These are phyloP conservation scores for Neospora caninum DNA, from an alignment of 169 alveolate species.

Conservation along the genomic window DNA sequence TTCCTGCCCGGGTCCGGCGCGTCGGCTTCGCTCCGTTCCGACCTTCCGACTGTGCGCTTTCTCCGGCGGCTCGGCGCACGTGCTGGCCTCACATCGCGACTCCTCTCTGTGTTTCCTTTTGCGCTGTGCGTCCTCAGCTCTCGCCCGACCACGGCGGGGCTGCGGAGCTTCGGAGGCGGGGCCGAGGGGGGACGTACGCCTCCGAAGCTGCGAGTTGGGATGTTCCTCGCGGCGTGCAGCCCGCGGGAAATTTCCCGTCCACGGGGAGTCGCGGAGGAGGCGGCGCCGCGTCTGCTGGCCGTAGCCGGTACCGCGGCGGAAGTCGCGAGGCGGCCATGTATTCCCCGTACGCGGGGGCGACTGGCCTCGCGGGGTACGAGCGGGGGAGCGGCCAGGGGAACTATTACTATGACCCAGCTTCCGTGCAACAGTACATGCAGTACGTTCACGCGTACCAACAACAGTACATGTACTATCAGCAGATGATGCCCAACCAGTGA, in stretches of 20 bases:
- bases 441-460: conserved; percentile 30
- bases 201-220: background rate
- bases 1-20: no score
- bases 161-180: background rate
- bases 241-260: no score
- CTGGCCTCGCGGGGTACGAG: background rate
- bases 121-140: no score
- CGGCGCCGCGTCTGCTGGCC: background rate
- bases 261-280: background rate
- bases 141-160: no score
- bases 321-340: background rate
- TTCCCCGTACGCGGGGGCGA: background rate
- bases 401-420: conserved; percentile 5
- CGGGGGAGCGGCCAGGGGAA: background rate
- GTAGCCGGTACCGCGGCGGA: background rate
- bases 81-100: no score
- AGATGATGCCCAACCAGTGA: background rate
- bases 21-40: no score
- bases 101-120: no score
- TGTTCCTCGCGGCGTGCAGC: no score
- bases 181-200: background rate
- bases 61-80: no score
- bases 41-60: no score
- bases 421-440: conserved; percentile 41
- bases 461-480: conserved; percentile 40